Evolutionary conservation across 805 yeast genomes (phyloP).

Genomic region (Kodamaea neixiangensis): DNA sequence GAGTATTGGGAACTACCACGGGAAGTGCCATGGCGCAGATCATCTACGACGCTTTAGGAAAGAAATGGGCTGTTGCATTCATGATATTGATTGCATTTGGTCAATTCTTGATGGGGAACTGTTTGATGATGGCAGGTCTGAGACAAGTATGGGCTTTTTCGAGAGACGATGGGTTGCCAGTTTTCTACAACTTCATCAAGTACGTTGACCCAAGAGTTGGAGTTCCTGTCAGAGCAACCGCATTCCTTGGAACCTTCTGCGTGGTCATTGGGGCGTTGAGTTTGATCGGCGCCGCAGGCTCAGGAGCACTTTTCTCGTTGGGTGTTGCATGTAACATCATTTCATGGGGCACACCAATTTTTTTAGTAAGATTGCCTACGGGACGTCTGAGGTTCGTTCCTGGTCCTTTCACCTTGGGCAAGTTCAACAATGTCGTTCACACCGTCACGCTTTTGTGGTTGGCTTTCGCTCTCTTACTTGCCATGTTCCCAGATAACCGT

Average conservation of each 20-base stretch:
- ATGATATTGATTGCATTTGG: slow-evolving; percentile 59
- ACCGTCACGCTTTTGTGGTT: slow-evolving; percentile 52
- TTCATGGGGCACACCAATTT: slow-evolving; percentile 64
- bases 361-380: slow-evolving; percentile 48
- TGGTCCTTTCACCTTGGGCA: slow-evolving; percentile 69
- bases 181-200: slow-evolving; percentile 52
- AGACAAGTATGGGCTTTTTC: slow-evolving; percentile 77
- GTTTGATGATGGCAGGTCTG: slow-evolving; percentile 62
- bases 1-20: slow-evolving; percentile 45
- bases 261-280: slow-evolving; percentile 57
- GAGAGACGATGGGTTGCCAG: slow-evolving; percentile 74
- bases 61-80: slow-evolving; percentile 63
- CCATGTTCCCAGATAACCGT: slow-evolving; percentile 59
- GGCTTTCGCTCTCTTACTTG: slow-evolving; percentile 52
- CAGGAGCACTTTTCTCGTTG: slow-evolving; percentile 67
- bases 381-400: slow-evolving; percentile 50
- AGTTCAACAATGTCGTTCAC: slow-evolving; percentile 45
- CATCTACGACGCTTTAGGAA: slow-evolving; percentile 61
- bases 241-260: slow-evolving; percentile 53
- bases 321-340: slow-evolving; percentile 63
- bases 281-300: slow-evolving; percentile 54
- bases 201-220: slow-evolving; percentile 54
- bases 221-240: slow-evolving; percentile 69
- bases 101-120: slow-evolving; percentile 67
- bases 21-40: slow-evolving; percentile 71